Percentiles rank a stretch among this genome's conserved stretches.
Conservation (phyloP, 2,329 filamentous ascomycete species). For the Colletotrichum sp. region DNA sequence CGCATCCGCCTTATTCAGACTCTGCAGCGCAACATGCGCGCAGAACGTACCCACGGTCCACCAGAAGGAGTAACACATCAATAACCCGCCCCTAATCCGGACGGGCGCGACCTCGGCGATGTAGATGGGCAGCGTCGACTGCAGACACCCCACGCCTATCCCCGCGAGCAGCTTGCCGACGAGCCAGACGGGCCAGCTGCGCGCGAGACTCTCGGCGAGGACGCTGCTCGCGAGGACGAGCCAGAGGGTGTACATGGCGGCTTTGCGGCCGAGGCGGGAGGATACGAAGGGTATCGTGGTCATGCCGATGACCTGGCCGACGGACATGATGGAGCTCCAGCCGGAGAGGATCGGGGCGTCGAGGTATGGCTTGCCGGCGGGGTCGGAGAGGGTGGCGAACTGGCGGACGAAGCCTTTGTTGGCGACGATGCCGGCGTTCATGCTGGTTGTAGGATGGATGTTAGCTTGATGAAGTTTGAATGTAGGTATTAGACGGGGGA, state of each 20-base stretch:
- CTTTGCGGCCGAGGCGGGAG: slow-evolving; percentile 32
- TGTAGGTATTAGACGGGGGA: too few species aligned
- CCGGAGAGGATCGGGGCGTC: slow-evolving; percentile 37
- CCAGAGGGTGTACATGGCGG: slow-evolving; percentile 34
- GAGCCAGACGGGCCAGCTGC: slow-evolving; percentile 43
- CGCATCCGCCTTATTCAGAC: slow-evolving; percentile 31
- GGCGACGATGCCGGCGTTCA: slow-evolving; percentile 41
- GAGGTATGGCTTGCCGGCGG: slow-evolving; percentile 31
- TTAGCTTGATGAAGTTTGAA: not conserved
- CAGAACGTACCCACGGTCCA: slow-evolving; percentile 46
- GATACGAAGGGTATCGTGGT: slow-evolving; percentile 29
- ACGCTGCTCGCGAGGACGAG: slow-evolving; percentile 35
- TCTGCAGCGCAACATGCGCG: slow-evolving; percentile 43
- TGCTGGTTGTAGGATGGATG: slow-evolving; percentile 18
- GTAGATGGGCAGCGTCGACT: slow-evolving; percentile 44
- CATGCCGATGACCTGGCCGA: slow-evolving; percentile 44
- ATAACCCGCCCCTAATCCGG: slow-evolving; percentile 39
- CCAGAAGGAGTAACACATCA: slow-evolving; percentile 49
- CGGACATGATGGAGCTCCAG: slow-evolving; percentile 42
- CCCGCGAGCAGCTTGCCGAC: slow-evolving; percentile 36
- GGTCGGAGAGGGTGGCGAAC: slow-evolving; percentile 30
- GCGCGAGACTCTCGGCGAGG: slow-evolving; percentile 39
- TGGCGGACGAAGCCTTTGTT: slow-evolving; percentile 43
- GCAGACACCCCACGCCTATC: slow-evolving; percentile 45
- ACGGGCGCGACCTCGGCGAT: slow-evolving; percentile 45